Evolutionary conservation across 345 rosid genomes (phyloP).

Genomic region (Eucalyptus tenuipes): DNA sequence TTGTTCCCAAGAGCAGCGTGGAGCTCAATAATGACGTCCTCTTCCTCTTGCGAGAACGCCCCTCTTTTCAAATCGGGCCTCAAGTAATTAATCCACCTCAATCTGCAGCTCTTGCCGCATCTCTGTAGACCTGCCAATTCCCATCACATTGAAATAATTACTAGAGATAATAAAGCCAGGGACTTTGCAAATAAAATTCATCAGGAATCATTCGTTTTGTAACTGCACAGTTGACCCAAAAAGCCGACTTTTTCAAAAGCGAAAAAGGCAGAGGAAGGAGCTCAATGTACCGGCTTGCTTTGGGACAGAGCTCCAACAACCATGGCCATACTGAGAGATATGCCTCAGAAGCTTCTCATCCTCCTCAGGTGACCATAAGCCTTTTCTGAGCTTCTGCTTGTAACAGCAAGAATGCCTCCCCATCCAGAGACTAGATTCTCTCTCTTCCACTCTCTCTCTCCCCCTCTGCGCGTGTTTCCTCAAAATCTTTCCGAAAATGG

Average conservation of each 20-base stretch:
- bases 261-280: not conserved
- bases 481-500: not conserved
- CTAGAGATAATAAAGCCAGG: not conserved
- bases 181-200: not conserved
- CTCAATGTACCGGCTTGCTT: conserved; percentile 65
- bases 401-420: conserved; percentile 95
- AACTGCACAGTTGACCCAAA: not conserved
- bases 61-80: conserved; percentile 97
- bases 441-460: not conserved
- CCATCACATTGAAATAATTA: not conserved
- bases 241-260: not conserved
- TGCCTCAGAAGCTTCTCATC: conserved; percentile 84
- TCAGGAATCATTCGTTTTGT: not conserved
- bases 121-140: conserved; percentile 61
- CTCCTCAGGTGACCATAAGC: conserved; percentile 97
- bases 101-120: conserved; percentile 92
- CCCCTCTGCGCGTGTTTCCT: not conserved
- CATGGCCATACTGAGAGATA: conserved; percentile 85
- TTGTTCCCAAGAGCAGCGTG: conserved; percentile 86
- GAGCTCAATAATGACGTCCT: conserved; percentile 73
- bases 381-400: conserved; percentile 94
- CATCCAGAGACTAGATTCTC: conserved; percentile 15
- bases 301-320: conserved; percentile 99
- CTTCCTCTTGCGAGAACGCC: conserved; percentile 84
- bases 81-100: conserved; percentile 91